phyloP scores from a whole-genome alignment of 2,329 filamentous ascomycete genomes.

The Colletotrichum trifolii region DNA sequence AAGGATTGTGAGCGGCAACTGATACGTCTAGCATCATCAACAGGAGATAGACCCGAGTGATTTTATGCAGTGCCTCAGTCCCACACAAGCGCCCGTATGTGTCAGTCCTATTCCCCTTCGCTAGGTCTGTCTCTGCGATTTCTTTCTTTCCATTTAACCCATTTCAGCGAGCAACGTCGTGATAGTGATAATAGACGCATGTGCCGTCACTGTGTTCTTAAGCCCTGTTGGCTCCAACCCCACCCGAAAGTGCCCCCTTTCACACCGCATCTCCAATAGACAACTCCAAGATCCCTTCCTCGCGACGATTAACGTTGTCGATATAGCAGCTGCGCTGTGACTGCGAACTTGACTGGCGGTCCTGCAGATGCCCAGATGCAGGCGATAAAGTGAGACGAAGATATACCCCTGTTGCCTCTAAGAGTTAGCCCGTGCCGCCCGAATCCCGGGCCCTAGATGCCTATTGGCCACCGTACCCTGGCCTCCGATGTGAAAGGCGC shows the following conservation, averaged over 20 bases:
- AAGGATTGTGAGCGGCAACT: slow-evolving; percentile 21
- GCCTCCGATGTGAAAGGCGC: slow-evolving; percentile 35
- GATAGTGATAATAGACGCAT: slow-evolving; percentile 28
- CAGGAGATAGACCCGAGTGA: neutral
- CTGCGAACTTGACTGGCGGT: neutral
- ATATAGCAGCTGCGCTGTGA: slow-evolving; percentile 24
- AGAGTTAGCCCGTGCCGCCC: slow-evolving; percentile 28
- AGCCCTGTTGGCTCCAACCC: too few species aligned
- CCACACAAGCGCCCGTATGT: too few species aligned
- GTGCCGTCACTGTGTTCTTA: slow-evolving; percentile 3
- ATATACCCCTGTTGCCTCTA: slow-evolving; percentile 6
- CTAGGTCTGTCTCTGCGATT: neutral
- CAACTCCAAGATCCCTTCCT: neutral
- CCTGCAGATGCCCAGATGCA: slow-evolving; percentile 16
- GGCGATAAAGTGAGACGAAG: neutral
- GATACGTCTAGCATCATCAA: slow-evolving; percentile 25
- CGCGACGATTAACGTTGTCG: slow-evolving; percentile 20
- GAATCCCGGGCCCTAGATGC: slow-evolving; percentile 10
- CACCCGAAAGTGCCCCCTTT: slow-evolving; percentile 2
- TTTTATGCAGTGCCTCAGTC: too few species aligned
- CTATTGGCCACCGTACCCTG: slow-evolving; percentile 35
- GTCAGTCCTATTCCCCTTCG: too few species aligned
- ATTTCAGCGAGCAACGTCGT: slow-evolving; percentile 5
- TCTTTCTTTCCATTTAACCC: too few species aligned
- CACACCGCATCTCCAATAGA: slow-evolving; percentile 26